Evolutionary conservation across 2,329 filamentous ascomycete genomes (phyloP).

Genomic region (Fusarium avenaceum): DNA sequence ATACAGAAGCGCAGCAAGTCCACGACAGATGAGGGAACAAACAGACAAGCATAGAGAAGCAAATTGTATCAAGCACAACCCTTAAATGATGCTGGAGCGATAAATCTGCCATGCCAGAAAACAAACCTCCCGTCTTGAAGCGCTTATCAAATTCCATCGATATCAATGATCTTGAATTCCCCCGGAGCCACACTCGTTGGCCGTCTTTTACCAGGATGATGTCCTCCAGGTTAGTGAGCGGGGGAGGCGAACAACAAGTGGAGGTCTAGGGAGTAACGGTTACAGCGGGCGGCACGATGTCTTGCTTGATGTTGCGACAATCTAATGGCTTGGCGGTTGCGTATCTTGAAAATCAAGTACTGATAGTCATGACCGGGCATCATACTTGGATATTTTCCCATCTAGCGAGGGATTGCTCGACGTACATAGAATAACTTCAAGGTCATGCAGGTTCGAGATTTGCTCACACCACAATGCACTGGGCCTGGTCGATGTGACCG

Average conservation of each 20-base stretch:
- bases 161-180: slow-evolving; percentile 15
- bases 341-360: slow-evolving; percentile 21
- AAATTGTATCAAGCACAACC: slow-evolving; percentile 12
- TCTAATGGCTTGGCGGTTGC: slow-evolving; percentile 35
- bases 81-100: slow-evolving; percentile 19
- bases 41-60: slow-evolving; percentile 25
- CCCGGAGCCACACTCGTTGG: slow-evolving; percentile 10
- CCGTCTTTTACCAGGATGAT: slow-evolving; percentile 23
- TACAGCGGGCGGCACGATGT: slow-evolving; percentile 46
- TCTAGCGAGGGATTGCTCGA: neutral
- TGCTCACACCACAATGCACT: slow-evolving; percentile 1
- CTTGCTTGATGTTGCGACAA: slow-evolving; percentile 42
- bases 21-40: slow-evolving; percentile 30
- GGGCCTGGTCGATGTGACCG: slow-evolving; percentile 23
- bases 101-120: neutral
- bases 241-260: slow-evolving; percentile 46
- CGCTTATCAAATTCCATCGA: neutral
- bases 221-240: slow-evolving; percentile 37
- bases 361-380: slow-evolving; percentile 10
- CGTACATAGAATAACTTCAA: neutral
- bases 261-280: slow-evolving; percentile 43
- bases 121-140: neutral
- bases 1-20: slow-evolving; percentile 35
- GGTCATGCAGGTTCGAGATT: neutral
- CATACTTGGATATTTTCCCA: neutral